These are phyloP conservation scores for Termitomyces sp. DNA, from an alignment of 768 basidiomycete genomes.

Conservation along the genomic window DNA sequence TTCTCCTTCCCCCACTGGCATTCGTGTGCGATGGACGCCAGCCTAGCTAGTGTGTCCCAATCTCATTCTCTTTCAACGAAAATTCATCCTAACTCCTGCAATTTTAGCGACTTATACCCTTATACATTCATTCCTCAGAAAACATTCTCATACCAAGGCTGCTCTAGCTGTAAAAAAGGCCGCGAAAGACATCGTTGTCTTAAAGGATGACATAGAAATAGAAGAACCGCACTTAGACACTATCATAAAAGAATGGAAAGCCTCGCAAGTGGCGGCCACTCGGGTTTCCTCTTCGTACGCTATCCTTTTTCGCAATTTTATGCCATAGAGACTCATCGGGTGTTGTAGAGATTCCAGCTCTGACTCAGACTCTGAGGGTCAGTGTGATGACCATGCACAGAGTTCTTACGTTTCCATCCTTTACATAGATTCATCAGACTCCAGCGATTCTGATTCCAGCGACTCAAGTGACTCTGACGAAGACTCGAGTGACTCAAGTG, in stretches of 20 bases:
- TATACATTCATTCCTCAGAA: conserved; percentile 67
- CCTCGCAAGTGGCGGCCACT: conserved; percentile 19
- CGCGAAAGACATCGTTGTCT: conserved; percentile 51
- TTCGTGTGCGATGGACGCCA: conserved; percentile 36
- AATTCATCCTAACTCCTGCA: not conserved
- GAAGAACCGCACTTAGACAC: conserved; percentile 55
- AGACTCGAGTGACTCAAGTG: conserved; percentile 20
- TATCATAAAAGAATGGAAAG: conserved; percentile 64
- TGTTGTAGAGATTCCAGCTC: conserved; percentile 9
- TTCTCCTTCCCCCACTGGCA: conserved; percentile 2
- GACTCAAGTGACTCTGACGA: conserved; percentile 18
- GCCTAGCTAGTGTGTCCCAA: conserved; percentile 42
- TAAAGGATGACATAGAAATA: conserved; percentile 46
- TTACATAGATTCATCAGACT: conserved; percentile 5
- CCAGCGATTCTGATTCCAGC: conserved; percentile 20
- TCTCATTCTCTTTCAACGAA: not conserved
- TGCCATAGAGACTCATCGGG: conserved; percentile 3
- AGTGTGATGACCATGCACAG: not conserved
- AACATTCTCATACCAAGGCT: conserved; percentile 61
- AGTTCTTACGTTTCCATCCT: not conserved
- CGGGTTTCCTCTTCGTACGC: conserved; percentile 15
- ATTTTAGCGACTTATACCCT: conserved; percentile 65
- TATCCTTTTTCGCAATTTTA: conserved; percentile 2
- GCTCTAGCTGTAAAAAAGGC: conserved; percentile 73
- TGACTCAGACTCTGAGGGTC: conserved; percentile 21